phyloP scores from a whole-genome alignment of 192 early-diverging fungal genomes.

The Pecoramyces ruminantium region DNA sequence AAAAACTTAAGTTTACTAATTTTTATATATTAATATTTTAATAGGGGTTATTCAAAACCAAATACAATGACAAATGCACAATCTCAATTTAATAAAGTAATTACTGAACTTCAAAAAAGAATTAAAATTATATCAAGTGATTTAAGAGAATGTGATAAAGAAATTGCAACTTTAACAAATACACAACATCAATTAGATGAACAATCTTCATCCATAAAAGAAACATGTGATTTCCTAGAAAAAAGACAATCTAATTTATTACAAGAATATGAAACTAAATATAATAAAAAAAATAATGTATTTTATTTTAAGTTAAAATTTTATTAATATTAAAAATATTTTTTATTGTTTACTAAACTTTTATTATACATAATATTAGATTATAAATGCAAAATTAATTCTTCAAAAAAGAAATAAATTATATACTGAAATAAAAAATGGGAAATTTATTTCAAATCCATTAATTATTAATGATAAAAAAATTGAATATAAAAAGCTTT shows the following conservation, averaged over 20 bases:
- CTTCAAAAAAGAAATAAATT: neutral
- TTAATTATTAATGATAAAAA: neutral
- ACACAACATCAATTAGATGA: neutral
- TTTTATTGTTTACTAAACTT: too few relatives aligned
- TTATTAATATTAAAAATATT: too few relatives aligned
- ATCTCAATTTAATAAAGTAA: neutral
- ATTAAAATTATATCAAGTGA: neutral
- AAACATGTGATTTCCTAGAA: neutral
- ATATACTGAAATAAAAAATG: neutral
- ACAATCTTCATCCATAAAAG: neutral
- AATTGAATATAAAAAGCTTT: neutral
- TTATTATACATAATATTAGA: too few relatives aligned
- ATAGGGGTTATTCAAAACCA: neutral
- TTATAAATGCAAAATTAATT: neutral
- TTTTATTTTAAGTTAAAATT: too few relatives aligned
- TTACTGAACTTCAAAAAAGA: neutral
- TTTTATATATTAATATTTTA: neutral
- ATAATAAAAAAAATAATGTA: neutral
- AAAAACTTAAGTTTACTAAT: neutral
- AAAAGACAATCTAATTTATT: neutral
- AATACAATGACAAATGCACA: neutral
- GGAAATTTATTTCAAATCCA: neutral
- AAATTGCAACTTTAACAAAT: neutral
- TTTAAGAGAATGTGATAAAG: neutral
- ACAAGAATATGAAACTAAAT: neutral